Base-by-base conservation (phyloP, 306 rosid genomes). In the Pyrus pyrifolia region DNA sequence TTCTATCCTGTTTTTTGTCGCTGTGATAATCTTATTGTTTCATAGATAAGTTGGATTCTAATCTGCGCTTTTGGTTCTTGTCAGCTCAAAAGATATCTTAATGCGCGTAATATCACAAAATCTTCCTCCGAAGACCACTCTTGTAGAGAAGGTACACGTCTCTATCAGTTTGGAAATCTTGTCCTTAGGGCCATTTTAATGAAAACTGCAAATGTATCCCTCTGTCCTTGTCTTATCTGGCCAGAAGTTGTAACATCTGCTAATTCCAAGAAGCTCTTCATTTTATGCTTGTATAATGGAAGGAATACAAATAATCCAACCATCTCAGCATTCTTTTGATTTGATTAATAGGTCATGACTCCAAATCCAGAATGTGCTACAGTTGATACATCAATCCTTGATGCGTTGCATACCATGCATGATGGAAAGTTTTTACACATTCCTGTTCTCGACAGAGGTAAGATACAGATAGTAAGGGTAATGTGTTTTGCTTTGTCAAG, bases 331-430 rank as follows among this genome's bases (percentile, higher is more conserved):
- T 77, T 22, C 57, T 63, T 71, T 81, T 73, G 66, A 62, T 79
- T 75, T 75, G 33, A 79, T 79, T 67, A 60, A 35, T 83, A 96
- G 98, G 97, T 86, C 73, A 93, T 96, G 99, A 96, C 99, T 69
- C 88, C 90, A 82, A 91, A 89, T 87, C 99, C 99, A 77, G 91
- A 93, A 86, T 89, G 93, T 77, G 98, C 88, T n/a, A 65, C 81
- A 21, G 76, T 88, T 25, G 99, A 96, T 76, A 89, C 98, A 49
- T 89, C 99, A 40, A 96, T 96, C 81, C 94, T 96, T 74, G 96
- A 96, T 78, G 99, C 99, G 55, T 89, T 96, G 81, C 98, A 93
- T 69, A 80, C 81, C 18, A 93, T 96, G 99, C 99, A 96, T 58
- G 90, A 96, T 72, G 97, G 98, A 73, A 96, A 93, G 18, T 89